Conservation (phyloP, 805 yeast genomes). For the Wickerhamomyces ciferrii region DNA sequence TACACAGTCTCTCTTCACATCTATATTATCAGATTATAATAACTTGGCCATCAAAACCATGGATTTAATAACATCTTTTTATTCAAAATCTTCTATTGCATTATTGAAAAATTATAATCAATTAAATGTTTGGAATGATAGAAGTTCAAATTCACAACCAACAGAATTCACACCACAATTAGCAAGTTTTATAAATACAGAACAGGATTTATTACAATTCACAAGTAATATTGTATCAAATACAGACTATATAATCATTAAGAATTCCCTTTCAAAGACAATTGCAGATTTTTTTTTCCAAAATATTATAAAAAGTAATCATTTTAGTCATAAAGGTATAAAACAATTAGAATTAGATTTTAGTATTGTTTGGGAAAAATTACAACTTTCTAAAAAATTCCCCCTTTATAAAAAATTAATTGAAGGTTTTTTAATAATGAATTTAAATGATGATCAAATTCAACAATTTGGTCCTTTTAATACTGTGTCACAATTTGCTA, state of each 20-base stretch:
- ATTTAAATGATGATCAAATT: slow-evolving; percentile 21
- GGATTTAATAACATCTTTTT: slow-evolving; percentile 24
- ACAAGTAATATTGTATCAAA: slow-evolving; percentile 9
- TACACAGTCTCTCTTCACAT: slow-evolving; percentile 23
- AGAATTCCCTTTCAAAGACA: slow-evolving; percentile 19
- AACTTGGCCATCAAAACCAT: slow-evolving; percentile 23
- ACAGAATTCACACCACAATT: slow-evolving; percentile 17
- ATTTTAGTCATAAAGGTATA: slow-evolving; percentile 27
- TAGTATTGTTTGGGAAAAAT: slow-evolving; percentile 20
- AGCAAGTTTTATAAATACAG: slow-evolving; percentile 15
- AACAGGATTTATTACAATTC: slow-evolving; percentile 18
- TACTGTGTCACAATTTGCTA: slow-evolving; percentile 23
- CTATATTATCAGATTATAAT: slow-evolving; percentile 23
- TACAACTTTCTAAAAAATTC: slow-evolving; percentile 16
- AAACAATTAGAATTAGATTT: slow-evolving; percentile 28
- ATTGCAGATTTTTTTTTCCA: slow-evolving; percentile 28
- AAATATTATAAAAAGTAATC: slow-evolving; percentile 30
- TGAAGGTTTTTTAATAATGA: slow-evolving; percentile 23
- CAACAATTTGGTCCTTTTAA: slow-evolving; percentile 9
- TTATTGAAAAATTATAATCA: slow-evolving; percentile 27
- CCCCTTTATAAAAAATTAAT: slow-evolving; percentile 16
- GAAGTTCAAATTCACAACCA: neutral
- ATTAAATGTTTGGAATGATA: slow-evolving; percentile 25
- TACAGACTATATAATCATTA: slow-evolving; percentile 15
- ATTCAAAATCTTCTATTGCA: slow-evolving; percentile 22